Percentiles rank a stretch among this genome's conserved stretches.
Evolutionary conservation across 805 yeast genomes (phyloP).

Genomic region (Hanseniaspora occidentalis): DNA sequence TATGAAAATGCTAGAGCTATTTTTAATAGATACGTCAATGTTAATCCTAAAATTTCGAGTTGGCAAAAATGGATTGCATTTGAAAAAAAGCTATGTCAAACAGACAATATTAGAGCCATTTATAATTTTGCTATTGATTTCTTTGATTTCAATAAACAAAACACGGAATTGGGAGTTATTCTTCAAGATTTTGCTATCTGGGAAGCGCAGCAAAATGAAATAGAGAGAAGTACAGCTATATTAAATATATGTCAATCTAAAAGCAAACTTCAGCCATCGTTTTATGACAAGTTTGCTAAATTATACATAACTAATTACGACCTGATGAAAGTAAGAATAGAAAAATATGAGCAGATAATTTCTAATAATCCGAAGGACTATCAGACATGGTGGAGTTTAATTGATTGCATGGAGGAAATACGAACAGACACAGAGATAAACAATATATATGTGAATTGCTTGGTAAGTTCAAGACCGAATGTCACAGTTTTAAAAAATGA

Average conservation of each 20-base stretch:
- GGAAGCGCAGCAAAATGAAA: conserved; percentile 51
- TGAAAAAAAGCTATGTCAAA: conserved; percentile 42
- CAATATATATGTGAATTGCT: conserved; percentile 28
- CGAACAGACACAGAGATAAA: conserved; percentile 16
- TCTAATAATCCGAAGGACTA: conserved; percentile 40
- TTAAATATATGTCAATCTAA: conserved; percentile 38
- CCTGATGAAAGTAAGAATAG: conserved; percentile 40
- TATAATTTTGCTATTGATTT: conserved; percentile 57
- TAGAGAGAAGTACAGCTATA: conserved; percentile 50
- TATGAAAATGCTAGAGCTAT: conserved; percentile 44
- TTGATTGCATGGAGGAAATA: conserved; percentile 36
- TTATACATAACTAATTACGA: conserved; percentile 47
- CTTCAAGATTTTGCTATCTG: conserved; percentile 51
- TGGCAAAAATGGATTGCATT: conserved; percentile 72
- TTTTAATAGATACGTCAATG: conserved; percentile 38
- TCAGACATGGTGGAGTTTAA: conserved; percentile 75
- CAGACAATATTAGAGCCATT: conserved; percentile 42
- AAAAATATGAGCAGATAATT: conserved; percentile 39
- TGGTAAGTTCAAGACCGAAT: conserved; percentile 30
- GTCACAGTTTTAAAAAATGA: conserved; percentile 25
- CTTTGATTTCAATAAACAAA: conserved; percentile 22
- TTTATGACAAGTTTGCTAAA: conserved; percentile 49
- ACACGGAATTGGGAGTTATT: conserved; percentile 27
- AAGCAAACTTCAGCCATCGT: conserved; percentile 26
- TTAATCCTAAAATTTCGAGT: conserved; percentile 38